Evolutionary conservation across 129 eudicot genomes (phyloP).

Genomic region (Centella asiatica): DNA sequence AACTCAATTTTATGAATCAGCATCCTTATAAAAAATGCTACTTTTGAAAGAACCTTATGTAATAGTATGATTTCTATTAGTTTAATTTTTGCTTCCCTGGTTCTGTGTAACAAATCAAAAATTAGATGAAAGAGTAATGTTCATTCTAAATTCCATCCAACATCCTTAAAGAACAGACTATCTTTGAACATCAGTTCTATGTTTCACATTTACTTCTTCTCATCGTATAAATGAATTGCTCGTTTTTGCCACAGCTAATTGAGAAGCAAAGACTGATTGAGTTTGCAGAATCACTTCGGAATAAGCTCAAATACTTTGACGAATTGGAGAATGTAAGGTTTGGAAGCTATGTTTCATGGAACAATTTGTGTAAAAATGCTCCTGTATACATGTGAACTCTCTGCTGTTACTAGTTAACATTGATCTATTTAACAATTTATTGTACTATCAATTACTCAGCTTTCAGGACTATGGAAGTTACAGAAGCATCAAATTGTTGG

Average conservation of each 20-base stretch:
- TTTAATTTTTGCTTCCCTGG: neutral
- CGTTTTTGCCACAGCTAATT: conserved; percentile 47
- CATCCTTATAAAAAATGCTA: too few species aligned
- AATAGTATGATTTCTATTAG: too few species aligned
- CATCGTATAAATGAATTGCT: conserved; percentile 12
- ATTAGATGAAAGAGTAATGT: neutral
- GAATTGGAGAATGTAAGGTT: conserved; percentile 91
- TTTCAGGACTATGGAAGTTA: neutral
- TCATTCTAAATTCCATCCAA: neutral
- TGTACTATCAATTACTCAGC: neutral
- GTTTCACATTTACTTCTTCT: conserved; percentile 2
- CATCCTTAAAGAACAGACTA: neutral
- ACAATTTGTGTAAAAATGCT: neutral
- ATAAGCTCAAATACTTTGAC: conserved; percentile 88
- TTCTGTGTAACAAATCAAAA: neutral
- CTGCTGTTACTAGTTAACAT: neutral
- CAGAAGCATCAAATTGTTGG: neutral
- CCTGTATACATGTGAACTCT: neutral
- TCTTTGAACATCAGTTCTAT: neutral
- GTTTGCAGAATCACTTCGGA: conserved; percentile 95
- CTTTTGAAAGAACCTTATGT: too few species aligned
- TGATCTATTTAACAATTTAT: too few species aligned
- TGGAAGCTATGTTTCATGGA: conserved; percentile 6
- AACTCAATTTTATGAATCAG: too few species aligned
- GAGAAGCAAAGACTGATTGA: conserved; percentile 90